phyloP scores from a whole-genome alignment of 805 yeast species.

The Nakazawaea pomicola region DNA sequence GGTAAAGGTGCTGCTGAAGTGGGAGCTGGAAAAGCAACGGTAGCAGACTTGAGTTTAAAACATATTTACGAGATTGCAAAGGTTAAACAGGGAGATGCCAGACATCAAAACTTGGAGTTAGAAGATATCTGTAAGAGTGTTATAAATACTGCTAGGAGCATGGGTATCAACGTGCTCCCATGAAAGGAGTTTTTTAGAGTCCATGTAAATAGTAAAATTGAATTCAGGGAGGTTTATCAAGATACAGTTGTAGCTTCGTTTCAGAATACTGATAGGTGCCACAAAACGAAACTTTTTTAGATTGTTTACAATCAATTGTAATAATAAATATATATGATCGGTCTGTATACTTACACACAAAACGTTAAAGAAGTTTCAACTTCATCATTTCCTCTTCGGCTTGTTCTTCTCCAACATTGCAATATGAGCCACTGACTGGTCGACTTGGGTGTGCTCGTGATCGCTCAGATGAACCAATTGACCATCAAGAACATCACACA shows the following conservation, averaged over 20 bases:
- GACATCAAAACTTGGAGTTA: slow-evolving; percentile 65
- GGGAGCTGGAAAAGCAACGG: slow-evolving; percentile 54
- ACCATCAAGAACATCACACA: slow-evolving; percentile 60
- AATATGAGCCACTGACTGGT: slow-evolving; percentile 91
- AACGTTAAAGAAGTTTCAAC: background rate
- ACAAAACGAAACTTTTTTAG: no score
- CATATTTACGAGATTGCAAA: slow-evolving; percentile 94
- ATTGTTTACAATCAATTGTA: background rate
- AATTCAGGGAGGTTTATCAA: no score
- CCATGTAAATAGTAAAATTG: background rate
- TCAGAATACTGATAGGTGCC: no score
- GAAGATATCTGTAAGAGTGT: slow-evolving; percentile 78
- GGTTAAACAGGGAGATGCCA: slow-evolving; percentile 81
- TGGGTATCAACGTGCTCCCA: slow-evolving; percentile 86
- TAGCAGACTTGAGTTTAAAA: slow-evolving; percentile 56
- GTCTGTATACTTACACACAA: no score
- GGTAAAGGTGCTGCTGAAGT: slow-evolving; percentile 74
- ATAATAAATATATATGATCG: background rate
- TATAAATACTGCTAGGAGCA: slow-evolving; percentile 81
- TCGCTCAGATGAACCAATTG: slow-evolving; percentile 41
- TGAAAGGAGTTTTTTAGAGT: no score
- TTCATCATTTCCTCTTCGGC: slow-evolving; percentile 34
- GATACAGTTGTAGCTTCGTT: no score
- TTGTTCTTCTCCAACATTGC: slow-evolving; percentile 88
- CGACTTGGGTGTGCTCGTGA: slow-evolving; percentile 85